Evolutionary conservation across 352 stramenopile genomes (phyloP).

Genomic region (Phytophthora hybrid): DNA sequence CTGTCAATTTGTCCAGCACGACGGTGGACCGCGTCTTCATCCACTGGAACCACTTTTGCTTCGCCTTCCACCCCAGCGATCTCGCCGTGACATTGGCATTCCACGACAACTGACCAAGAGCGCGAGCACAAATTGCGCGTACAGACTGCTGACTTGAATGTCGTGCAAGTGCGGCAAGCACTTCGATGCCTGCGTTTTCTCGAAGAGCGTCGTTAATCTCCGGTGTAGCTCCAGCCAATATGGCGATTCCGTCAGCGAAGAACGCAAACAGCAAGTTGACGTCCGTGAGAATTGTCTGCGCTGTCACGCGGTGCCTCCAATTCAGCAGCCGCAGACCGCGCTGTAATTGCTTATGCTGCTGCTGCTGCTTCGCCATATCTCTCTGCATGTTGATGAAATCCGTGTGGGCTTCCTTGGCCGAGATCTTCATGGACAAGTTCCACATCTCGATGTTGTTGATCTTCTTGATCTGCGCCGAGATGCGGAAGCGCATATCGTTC

Average conservation of each 20-base stretch:
- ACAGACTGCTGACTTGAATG: slow-evolving; percentile 50
- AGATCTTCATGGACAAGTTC: slow-evolving; percentile 79
- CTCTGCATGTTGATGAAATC: slow-evolving; percentile 63
- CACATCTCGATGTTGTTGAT: slow-evolving; percentile 87
- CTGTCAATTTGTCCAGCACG: slow-evolving; percentile 44
- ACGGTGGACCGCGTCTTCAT: slow-evolving; percentile 45
- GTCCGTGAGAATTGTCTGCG: slow-evolving; percentile 72
- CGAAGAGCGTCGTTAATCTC: slow-evolving; percentile 63
- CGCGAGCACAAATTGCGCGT: slow-evolving; percentile 55
- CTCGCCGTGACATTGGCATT: slow-evolving; percentile 70
- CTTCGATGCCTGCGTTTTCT: slow-evolving; percentile 69
- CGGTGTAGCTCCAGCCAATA: slow-evolving; percentile 57
- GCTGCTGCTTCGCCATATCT: slow-evolving; percentile 48
- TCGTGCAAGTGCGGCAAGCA: slow-evolving; percentile 55
- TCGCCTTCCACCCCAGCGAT: slow-evolving; percentile 72
- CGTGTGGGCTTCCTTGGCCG: slow-evolving; percentile 63
- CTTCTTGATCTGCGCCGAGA: slow-evolving; percentile 67
- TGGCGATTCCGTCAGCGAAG: slow-evolving; percentile 67
- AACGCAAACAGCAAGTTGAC: slow-evolving; percentile 74
- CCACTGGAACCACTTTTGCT: slow-evolving; percentile 70
- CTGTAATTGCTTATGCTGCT: slow-evolving; percentile 74
- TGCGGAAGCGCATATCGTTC: slow-evolving; percentile 84
- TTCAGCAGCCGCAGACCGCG: slow-evolving; percentile 66
- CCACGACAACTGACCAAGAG: slow-evolving; percentile 70
- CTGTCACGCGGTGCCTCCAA: slow-evolving; percentile 76